phyloP scores from a whole-genome alignment of 768 basidiomycete species.

The Goffeauzyma gilvescens region DNA sequence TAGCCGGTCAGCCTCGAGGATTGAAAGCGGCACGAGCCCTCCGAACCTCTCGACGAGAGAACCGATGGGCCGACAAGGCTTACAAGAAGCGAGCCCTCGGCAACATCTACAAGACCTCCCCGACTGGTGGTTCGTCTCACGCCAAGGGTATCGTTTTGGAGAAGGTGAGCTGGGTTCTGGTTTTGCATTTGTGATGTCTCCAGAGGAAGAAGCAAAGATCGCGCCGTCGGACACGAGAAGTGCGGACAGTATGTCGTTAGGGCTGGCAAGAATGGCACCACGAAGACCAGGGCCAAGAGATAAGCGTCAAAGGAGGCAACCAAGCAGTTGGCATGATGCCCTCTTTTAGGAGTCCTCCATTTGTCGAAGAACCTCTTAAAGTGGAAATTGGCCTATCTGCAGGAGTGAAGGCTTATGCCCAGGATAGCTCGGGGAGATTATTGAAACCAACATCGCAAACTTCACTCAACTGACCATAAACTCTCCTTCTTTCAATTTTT shows the following conservation, averaged over 20 bases:
- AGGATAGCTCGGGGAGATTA: too few relatives aligned
- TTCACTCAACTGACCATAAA: too few relatives aligned
- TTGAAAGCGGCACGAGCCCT: conserved; percentile 98
- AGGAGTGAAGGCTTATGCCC: too few relatives aligned
- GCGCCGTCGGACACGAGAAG: not conserved
- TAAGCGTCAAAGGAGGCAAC: too few relatives aligned
- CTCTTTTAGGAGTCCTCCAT: too few relatives aligned
- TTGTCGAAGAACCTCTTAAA: too few relatives aligned
- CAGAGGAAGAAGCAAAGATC: not conserved
- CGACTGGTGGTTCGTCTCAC: conserved; percentile 96
- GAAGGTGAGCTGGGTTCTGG: conserved; percentile 42
- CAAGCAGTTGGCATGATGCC: too few relatives aligned
- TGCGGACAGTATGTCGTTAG: not conserved
- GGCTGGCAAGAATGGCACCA: not conserved
- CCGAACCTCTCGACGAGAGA: conserved; percentile 75
- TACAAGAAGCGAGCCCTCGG: conserved; percentile 99
- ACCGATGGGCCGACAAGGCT: conserved; percentile 97
- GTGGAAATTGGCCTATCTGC: too few relatives aligned
- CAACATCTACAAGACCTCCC: conserved; percentile 98
- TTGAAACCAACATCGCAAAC: too few relatives aligned
- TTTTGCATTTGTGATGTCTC: not conserved
- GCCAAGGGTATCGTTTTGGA: conserved; percentile 99
- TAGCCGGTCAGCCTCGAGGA: conserved; percentile 98
- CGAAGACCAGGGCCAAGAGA: too few relatives aligned
- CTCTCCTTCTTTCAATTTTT: not conserved